Evolutionary conservation across 2,329 filamentous ascomycete genomes (phyloP), one percentile per base, ranked within the genome.

Genomic region (Paecilomyces formosus): DNA sequence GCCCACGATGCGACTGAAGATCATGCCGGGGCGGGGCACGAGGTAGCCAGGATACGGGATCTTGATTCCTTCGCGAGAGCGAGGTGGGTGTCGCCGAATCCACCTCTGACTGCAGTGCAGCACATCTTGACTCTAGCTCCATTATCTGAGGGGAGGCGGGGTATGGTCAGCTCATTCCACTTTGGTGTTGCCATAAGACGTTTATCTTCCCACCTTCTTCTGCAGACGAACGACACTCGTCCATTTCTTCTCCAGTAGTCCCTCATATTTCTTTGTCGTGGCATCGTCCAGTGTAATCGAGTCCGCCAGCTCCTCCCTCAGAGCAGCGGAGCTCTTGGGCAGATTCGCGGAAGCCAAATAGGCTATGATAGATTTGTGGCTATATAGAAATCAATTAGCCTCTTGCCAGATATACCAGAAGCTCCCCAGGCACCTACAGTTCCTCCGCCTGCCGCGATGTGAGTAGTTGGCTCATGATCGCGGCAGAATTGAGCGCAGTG

Each of bases 191-290:
- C 15, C 6, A 45, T n/a, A 18, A 45, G 5, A n/a, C 11, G 9
- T 26, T 6, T 45, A 18, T 45, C 15, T 21, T 45, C 75, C 55
- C 76, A 89, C 90, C 89, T 96, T 97, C 77, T 96, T 97, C 77
- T 97, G 93, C 74, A 97, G 76, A 61, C 93, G 84, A 68, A 97
- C 92, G 28, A 97, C 89, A 68, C 91, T 94, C 21, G 93, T 97
- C 93, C 93, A 97, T 80, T 97, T 97, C 84, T 96, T 97, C 81
- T 97, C 93, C 65, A 97, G 77, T 28, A 97, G 77, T 1, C 90
- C 89, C 76, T 96, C 92, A 78, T 97, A 97, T 77, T 96, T 96
- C 80, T 96, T 96, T 56, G 88, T 83, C 21, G 90, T 96, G 18
- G 84, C 83, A 62, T 89, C 81, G 71, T 96, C 91, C 68, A 95